phyloP scores from a whole-genome alignment of 2,329 filamentous ascomycete species.

The Exophiala viscosa region DNA sequence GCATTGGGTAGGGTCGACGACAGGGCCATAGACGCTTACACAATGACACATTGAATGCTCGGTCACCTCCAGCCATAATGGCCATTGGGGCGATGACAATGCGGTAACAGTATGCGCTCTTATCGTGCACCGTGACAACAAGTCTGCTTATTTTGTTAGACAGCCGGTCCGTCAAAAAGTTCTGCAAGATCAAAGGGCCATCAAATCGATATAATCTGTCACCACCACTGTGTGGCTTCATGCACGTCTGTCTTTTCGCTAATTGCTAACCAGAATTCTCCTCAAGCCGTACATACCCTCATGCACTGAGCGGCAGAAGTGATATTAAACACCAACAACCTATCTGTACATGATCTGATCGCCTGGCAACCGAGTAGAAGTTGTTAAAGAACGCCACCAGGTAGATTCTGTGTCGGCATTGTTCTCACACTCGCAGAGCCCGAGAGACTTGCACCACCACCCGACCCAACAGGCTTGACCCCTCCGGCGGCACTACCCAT shows the following conservation, averaged over 20 bases:
- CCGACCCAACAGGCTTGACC: constrained; percentile 13
- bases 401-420: constrained; percentile 15
- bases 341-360: not conserved
- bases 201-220: not conserved
- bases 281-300: no score
- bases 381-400: constrained; percentile 20
- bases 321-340: not conserved
- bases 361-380: no score
- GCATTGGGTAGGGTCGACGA: no score
- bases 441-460: constrained; percentile 8
- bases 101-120: no score
- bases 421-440: constrained; percentile 14
- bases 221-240: not conserved
- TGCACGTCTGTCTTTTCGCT: not conserved
- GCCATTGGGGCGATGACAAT: no score
- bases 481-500: constrained; percentile 16
- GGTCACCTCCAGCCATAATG: no score
- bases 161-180: no score
- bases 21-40: no score
- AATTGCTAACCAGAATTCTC: not conserved
- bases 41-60: no score
- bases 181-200: no score
- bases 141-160: no score
- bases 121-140: no score
- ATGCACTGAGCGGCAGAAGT: not conserved